These are phyloP conservation scores for Colletotrichum sp. DNA, from an alignment of 2,329 filamentous ascomycete genomes.

Conservation along the genomic window DNA sequence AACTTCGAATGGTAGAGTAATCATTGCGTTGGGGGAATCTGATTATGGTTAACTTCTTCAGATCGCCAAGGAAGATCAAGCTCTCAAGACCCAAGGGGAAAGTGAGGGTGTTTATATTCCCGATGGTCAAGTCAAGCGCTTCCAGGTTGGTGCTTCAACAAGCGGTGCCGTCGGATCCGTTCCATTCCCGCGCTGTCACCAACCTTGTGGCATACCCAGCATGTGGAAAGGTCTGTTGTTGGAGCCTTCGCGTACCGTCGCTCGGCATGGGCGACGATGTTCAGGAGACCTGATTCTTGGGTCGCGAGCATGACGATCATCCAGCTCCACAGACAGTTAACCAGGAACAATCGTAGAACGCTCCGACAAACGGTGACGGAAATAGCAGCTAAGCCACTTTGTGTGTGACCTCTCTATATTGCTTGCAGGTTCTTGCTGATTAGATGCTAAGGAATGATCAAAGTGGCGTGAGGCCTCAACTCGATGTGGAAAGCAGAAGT, in stretches of 20 bases:
- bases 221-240: neutral
- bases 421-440: neutral
- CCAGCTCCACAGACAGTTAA: neutral
- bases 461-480: neutral
- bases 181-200: neutral
- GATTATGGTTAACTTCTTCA: neutral
- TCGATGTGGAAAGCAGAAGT: neutral
- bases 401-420: neutral
- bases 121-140: neutral
- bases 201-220: conserved; percentile 12
- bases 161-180: neutral
- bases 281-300: neutral
- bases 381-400: neutral
- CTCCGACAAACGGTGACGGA: neutral
- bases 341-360: neutral
- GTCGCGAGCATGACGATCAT: neutral
- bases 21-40: neutral
- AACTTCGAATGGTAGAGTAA: neutral
- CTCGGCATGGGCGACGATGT: neutral
- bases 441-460: neutral
- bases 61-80: neutral
- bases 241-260: neutral
- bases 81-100: neutral
- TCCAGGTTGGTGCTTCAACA: neutral
- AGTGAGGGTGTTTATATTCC: neutral